Evolutionary conservation across 1,139 yeast species (phyloP), one percentile per base, ranked within the genome.

Genomic region (Williopsis jadinii): DNA sequence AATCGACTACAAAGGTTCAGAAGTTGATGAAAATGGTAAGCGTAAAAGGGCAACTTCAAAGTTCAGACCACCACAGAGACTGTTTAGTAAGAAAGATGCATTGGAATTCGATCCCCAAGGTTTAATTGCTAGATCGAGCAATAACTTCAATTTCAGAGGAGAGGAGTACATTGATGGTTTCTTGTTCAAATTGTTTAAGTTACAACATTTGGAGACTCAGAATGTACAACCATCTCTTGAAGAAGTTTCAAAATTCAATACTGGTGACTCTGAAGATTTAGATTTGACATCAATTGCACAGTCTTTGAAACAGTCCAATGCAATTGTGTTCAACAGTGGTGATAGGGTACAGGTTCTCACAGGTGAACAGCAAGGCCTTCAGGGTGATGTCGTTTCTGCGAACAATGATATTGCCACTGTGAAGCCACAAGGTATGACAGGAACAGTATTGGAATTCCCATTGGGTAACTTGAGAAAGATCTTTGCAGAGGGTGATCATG

Each of bases 111-210:
- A 76, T 70, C 84, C 67, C 62, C 71, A 74, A 33, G 77, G 75
- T 52, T 55, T 80, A 27, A 73, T 75, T 46, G 71, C 87, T 42
- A 78, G 94, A 58, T 95, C 92, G 30, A 77, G 84, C 41, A 78
- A 82, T 48, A 74, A 80, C 37, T 92, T 73, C 60, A 66, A 80
- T 30, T 92, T 90, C 64, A 75, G 77, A 55, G 87, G 86, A 46
- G 98, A 92, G 46, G 96, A 87, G 55, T 92, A 87, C 63, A 77
- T 73, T 38, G 92, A 87, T 55, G 98, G 98, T 13, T 92, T 80
- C 62, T 70, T 92, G 39, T 80, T 68, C 63, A 92, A 92, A 57
- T 94, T 88, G 56, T 86, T 86, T 67, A 86, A 85, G 59, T 73
- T 92, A 40, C 87, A 84, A 48, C 84, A 75, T 58, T 71, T 92